phyloP scores from a whole-genome alignment of 352 stramenopile species.

The Phytopythium vexans region DNA sequence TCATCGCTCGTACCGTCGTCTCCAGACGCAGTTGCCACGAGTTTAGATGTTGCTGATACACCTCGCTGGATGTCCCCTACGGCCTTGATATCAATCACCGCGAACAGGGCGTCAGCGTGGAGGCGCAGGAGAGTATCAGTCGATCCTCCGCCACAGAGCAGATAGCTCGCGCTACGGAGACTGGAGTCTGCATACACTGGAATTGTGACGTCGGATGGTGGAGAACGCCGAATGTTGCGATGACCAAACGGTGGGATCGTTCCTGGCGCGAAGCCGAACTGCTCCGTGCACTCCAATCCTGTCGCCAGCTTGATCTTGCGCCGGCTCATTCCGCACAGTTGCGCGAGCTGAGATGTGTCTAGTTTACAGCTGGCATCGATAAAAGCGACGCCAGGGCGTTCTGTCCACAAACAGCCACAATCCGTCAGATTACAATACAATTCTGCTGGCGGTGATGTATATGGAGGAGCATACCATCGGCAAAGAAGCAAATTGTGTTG shows the following conservation, averaged over 20 bases:
- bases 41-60: conserved; percentile 1
- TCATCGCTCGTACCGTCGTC: not conserved
- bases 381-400: conserved; percentile 47
- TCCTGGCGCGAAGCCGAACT: conserved; percentile 64
- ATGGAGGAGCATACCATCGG: conserved; percentile 32
- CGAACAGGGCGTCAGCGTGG: conserved; percentile 35
- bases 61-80: conserved; percentile 36
- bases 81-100: conserved; percentile 26
- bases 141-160: conserved; percentile 47
- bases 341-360: conserved; percentile 52
- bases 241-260: conserved; percentile 66
- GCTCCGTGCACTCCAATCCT: conserved; percentile 43
- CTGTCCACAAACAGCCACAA: conserved; percentile 17
- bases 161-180: conserved; percentile 27
- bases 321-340: conserved; percentile 43
- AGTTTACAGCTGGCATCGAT: conserved; percentile 58
- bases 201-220: conserved; percentile 4
- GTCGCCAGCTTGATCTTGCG: conserved; percentile 71
- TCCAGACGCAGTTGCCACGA: not conserved
- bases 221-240: not conserved
- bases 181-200: conserved; percentile 39
- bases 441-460: not conserved
- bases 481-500: conserved; percentile 79
- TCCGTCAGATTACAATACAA: conserved; percentile 2
- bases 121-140: conserved; percentile 43